Evolutionary conservation across 139 green algal species (phyloP), one percentile per base, ranked within the genome.

Genomic region (Limnomonas spitsbergensis): DNA sequence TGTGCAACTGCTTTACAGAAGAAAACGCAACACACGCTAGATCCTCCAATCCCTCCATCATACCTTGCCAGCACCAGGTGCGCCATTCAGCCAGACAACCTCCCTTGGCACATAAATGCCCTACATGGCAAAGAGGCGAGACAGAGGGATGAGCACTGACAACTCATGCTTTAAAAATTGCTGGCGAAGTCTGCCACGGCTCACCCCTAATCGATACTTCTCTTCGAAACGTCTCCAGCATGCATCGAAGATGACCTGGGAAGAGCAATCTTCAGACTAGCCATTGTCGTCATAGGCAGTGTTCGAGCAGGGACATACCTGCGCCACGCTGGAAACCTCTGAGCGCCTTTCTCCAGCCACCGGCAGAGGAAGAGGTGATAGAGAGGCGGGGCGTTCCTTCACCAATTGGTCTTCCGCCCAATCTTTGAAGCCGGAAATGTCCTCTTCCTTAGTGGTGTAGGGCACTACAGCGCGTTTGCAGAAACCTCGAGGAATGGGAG

Each of bases 61-160:
- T 74, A 42, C 68, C 68, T 74, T 74, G 35, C 68, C 68, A 29
- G 68, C 29, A 9, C 68, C 68, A 27, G 68, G 68, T 32, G 68
- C 68, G 4, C 68, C 68, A 32, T 97, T 98, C 1, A 98, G 87
- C 90, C 90, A 97, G 9, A 98, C 94, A 1, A 98, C 88, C 81
- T 98, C 94, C 0, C 93, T 82, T 0, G 93, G 93, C 31, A 90
- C 82, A 1, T 81, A 69, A 4, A 90, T 75, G 29, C 53, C 14
- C 34, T 72, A 37, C 6, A 72, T 34, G 29, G 29, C 6, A 24
- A 7, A 72, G 29, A 35, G 56, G n/a, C 4, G 29, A 27, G 6
- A 69, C 27, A 38, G 56, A 4, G 56, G n/a, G n/a, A n/a, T n/a
- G n/a, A n/a, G n/a, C n/a, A n/a, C n/a, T n/a, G n/a, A n/a, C n/a